Evolutionary conservation across 2,329 filamentous ascomycete species (phyloP), one percentile per base, ranked within the genome.

Genomic region (Penicillium sp.): DNA sequence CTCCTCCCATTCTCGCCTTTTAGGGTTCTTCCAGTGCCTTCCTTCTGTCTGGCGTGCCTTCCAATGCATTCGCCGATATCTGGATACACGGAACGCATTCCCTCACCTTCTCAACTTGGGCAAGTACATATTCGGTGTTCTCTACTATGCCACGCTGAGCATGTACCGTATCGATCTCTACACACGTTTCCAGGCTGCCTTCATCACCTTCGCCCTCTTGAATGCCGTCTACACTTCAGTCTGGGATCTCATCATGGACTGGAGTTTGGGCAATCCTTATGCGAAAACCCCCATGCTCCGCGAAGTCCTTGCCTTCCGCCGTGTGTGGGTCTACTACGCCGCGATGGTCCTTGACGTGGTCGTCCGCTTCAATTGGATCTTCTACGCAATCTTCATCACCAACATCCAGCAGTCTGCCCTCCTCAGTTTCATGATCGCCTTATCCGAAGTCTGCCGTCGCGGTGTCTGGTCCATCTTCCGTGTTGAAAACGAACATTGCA

Each of bases 211-310:
- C 64, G 91, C 91, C 0, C 80, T 82, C n/a, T 74, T 96, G 61
- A 99, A 97, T 70, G 83, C 87, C 43, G 74, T 95, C 27, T 97
- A 97, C 72, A 87, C 84, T 63, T 91, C 87, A 9, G 83, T 96
- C 40, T 99, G 94, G 94, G 94, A 99, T 70, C 77, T 99, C 1
- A 86, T 91, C 60, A 97, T 97, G 90, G 94, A 99, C 72, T 97
- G 94, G 82, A 94, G 89, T 55, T 81, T 97, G n/a, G 82, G 93
- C 3, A 92, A 97, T 64, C 82, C 88, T 0, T 85, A 87, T 52
- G 84, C 90, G 0, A 83, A 84, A 10, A 79, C 89, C 61, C 82
- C 78, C 1, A 81, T 87, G 46, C 83, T 97, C 10, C 88, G 94
- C 6, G 85, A 93, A 55, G 87, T 90, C 8, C 81, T 94, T 0